phyloP scores from a whole-genome alignment of 257 asterid species.

The Penstemon davidsonii region DNA sequence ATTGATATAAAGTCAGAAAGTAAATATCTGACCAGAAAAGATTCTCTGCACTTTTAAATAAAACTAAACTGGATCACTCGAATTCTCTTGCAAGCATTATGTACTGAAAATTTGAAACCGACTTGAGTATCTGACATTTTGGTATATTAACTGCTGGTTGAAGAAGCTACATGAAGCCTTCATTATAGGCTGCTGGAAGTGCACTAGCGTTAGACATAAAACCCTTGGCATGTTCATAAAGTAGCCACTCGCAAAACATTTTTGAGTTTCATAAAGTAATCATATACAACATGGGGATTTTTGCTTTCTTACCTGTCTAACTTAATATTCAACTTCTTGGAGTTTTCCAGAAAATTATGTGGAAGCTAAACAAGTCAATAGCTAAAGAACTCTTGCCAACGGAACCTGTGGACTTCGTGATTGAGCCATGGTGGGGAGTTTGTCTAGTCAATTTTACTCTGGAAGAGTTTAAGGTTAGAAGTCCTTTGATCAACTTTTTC shows the following conservation, averaged over 20 bases:
- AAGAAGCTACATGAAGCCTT: constrained; percentile 26
- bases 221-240: constrained; percentile 15
- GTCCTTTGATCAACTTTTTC: constrained; percentile 21
- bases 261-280: constrained; percentile 9
- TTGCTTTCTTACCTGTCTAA: constrained; percentile 34
- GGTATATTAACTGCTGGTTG: constrained; percentile 25
- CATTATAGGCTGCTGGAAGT: constrained; percentile 7
- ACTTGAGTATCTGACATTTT: constrained; percentile 16
- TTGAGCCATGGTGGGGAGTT: constrained; percentile 99
- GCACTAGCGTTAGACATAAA: constrained; percentile 16
- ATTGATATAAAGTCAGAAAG: constrained; percentile 5
- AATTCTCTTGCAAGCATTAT: constrained; percentile 20
- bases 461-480: constrained; percentile 94
- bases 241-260: constrained; percentile 21
- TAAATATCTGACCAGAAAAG: background rate
- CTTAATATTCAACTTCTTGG: constrained; percentile 43
- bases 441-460: constrained; percentile 95
- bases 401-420: constrained; percentile 85
- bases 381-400: constrained; percentile 91
- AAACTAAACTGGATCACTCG: constrained; percentile 20
- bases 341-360: constrained; percentile 93
- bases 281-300: constrained; percentile 24
- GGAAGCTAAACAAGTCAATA: constrained; percentile 98
- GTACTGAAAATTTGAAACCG: constrained; percentile 17
- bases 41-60: background rate